Conservation (phyloP, 2,329 filamentous ascomycete genomes). For the Calonectria honghensis region DNA sequence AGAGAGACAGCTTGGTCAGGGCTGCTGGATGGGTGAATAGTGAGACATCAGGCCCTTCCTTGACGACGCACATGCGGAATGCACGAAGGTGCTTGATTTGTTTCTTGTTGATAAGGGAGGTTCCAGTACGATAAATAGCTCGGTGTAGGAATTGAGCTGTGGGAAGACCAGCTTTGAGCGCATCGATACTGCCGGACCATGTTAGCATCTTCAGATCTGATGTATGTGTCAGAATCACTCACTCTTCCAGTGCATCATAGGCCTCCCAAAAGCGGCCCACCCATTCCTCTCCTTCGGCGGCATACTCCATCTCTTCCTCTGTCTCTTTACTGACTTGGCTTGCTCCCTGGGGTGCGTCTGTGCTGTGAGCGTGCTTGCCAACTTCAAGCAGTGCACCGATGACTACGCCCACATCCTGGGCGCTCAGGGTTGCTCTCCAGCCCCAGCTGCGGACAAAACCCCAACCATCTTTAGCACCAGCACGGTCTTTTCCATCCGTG, state of each 20-base stretch:
- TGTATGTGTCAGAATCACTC: slow-evolving; percentile 56
- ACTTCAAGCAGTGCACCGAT: slow-evolving; percentile 95
- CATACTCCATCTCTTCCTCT: slow-evolving; percentile 69
- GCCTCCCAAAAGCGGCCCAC: slow-evolving; percentile 82
- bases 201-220: slow-evolving; percentile 25
- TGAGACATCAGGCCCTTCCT: slow-evolving; percentile 92
- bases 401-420: slow-evolving; percentile 94
- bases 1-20: slow-evolving; percentile 93
- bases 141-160: slow-evolving; percentile 92
- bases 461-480: slow-evolving; percentile 91
- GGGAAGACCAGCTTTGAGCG: slow-evolving; percentile 84
- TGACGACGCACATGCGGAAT: slow-evolving; percentile 96
- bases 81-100: slow-evolving; percentile 94
- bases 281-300: slow-evolving; percentile 77
- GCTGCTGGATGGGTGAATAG: slow-evolving; percentile 96
- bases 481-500: slow-evolving; percentile 81
- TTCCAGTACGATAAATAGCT: slow-evolving; percentile 94
- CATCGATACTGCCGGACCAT: slow-evolving; percentile 76
- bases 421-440: slow-evolving; percentile 95
- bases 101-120: slow-evolving; percentile 91
- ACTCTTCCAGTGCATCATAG: slow-evolving; percentile 83
- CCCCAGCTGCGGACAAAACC: slow-evolving; percentile 98
- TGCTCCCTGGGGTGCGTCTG: slow-evolving; percentile 55
- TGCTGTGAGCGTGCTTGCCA: slow-evolving; percentile 74
- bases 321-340: slow-evolving; percentile 64